Conservation (phyloP, 169 alveolate genomes). For the Plasmodium blacklocki region DNA sequence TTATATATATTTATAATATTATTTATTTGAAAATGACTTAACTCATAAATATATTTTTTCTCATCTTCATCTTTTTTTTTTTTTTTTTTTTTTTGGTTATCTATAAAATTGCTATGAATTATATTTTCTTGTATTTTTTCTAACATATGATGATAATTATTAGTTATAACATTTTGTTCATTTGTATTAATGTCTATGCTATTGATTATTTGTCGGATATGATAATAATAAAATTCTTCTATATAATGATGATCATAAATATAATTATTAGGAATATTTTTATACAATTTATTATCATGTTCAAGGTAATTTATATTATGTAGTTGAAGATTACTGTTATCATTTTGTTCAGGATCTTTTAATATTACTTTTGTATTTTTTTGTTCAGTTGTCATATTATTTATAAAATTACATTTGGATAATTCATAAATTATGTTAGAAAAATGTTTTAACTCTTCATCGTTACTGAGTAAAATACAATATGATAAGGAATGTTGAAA, state of each 20-base stretch:
- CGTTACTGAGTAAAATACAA: slow-evolving; percentile 42
- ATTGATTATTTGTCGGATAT: slow-evolving; percentile 10
- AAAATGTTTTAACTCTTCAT: slow-evolving; percentile 57
- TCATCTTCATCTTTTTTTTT: no score
- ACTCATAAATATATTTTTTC: background rate
- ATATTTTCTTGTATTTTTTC: no score
- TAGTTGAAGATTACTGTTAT: background rate
- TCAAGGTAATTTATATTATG: no score
- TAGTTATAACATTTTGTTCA: background rate
- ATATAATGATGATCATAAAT: background rate
- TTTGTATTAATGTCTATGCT: background rate
- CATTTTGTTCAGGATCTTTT: background rate
- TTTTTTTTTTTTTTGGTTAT: background rate
- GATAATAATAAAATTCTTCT: slow-evolving; percentile 30
- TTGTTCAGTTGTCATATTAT: no score
- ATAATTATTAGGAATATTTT: no score
- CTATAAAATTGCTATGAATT: background rate
- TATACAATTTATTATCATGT: no score
- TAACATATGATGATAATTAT: no score
- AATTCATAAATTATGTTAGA: slow-evolving; percentile 17
- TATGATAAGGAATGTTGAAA: slow-evolving; percentile 53
- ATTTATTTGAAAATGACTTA: slow-evolving; percentile 9
- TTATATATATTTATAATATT: slow-evolving; percentile 60
- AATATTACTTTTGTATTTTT: background rate
- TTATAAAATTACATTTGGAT: background rate